These are phyloP conservation scores for Termitomyces sp. DNA, from an alignment of 768 basidiomycete species.

Conservation along the genomic window DNA sequence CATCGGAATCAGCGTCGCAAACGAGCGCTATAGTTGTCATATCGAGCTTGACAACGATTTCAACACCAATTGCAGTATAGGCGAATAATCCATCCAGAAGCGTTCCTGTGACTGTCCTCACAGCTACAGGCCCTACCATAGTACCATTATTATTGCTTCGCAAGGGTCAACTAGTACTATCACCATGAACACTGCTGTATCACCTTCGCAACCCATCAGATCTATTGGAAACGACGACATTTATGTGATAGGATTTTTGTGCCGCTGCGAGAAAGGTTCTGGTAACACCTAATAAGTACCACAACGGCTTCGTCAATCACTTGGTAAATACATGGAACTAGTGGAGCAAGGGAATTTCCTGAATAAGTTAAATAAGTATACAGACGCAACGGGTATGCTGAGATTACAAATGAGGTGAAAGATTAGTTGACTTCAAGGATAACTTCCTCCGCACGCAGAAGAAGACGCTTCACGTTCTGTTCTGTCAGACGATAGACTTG, in stretches of 20 bases:
- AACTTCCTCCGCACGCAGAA: slow-evolving; percentile 73
- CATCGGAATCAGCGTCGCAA: background rate
- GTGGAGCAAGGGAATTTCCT: background rate
- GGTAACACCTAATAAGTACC: background rate
- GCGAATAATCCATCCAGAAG: background rate
- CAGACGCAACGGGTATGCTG: background rate
- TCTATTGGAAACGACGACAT: background rate
- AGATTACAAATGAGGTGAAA: background rate
- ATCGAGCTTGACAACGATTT: background rate
- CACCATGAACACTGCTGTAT: background rate
- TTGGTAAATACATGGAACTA: background rate
- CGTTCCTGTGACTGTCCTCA: slow-evolving; percentile 4
- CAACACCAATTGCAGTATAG: background rate
- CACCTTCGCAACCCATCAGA: background rate
- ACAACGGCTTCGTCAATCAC: background rate
- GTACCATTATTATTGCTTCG: slow-evolving; percentile 10
- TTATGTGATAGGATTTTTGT: background rate
- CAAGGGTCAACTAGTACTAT: slow-evolving; percentile 8
- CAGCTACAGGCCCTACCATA: slow-evolving; percentile 12
- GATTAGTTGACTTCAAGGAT: slow-evolving; percentile 69
- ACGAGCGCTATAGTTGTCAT: background rate
- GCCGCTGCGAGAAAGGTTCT: background rate
- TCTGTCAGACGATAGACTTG: slow-evolving; percentile 69
- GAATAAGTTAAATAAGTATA: background rate
- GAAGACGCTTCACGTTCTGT: slow-evolving; percentile 50